Evolutionary conservation across 768 basidiomycete species (phyloP), one percentile per base, ranked within the genome.

Genomic region (Amylocystis lapponica): DNA sequence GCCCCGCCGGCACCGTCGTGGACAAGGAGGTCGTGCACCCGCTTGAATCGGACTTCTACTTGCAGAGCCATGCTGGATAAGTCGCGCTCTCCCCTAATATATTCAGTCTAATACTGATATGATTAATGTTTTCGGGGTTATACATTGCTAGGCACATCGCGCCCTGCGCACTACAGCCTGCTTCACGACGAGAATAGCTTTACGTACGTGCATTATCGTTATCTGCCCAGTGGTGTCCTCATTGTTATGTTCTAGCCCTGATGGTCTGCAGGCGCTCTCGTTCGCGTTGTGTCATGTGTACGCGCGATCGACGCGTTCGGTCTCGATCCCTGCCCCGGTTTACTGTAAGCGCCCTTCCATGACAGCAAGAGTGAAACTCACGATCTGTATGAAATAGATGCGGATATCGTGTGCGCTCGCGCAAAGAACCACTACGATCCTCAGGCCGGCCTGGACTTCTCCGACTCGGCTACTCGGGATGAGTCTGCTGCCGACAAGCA

Each of bases 391-490:
- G 11, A 21, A 29, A 22, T 48, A 87, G 86, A 88, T 56, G 86
- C 85, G 7, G 83, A 88, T 56, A 84, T 82, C 19, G 71, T 79
- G 16, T 90, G 87, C 56, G 70, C 83, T 1, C 75, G 88, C 3
- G 83, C 86, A 0, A 87, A 84, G 64, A 86, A 87, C 52, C 86
- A 90, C 52, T 89, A 84, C 51, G 76, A 81, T 45, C 86, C 87
- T 1, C 65, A 70, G 16, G 67, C 66, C n/a, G 58, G 64, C 5
- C 49, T 86, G 0, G 75, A 81, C 50, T 70, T 83, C 47, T 76
- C 79, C 0, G 83, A 83, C 11, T 69, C 75, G 0, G 73, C 67
- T n/a, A 78, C 77, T 68, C 74, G 22, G 55, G 63, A 27, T 47
- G 40, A 20, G 43, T 27, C 4, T 71, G 72, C 47, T 64, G 60